Evolutionary conservation across 768 basidiomycete genomes (phyloP), one percentile per base, ranked within the genome.

Genomic region (Dendrothele bispora): DNA sequence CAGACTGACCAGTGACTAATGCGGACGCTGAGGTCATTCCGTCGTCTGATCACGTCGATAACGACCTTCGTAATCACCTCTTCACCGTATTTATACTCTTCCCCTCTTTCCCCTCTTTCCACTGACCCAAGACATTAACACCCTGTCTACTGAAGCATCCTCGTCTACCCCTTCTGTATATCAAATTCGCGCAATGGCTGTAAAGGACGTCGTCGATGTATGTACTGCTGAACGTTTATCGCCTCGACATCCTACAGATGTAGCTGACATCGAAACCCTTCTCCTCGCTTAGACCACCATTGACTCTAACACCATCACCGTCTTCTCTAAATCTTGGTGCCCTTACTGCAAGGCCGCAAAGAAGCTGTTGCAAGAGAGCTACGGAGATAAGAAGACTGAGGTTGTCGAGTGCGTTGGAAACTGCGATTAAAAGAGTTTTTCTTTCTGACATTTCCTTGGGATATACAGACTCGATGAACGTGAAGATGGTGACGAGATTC

Each of bases 251-350:
- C 30, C n/a, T 32, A 10, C 10, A 12, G 7, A 2, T 29, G n/a
- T 21, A 28, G 8, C 29, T 43, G 7, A 26, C 26, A 2, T 43
- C 17, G n/a, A 43, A 32, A 14, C 17, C 8, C 28, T 29, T 12
- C 38, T n/a, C 26, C 4, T 30, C 27, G 17, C 7, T 5, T 57
- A 85, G 79, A 50, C 55, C 32, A 62, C 71, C 21, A 81, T 86
- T 51, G 49, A 59, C 4, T 61, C 69, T 14, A 70, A 82, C 72
- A 76, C 74, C 52, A 69, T 84, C 36, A 68, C 70, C 36, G 74
- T 84, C 38, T 85, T 85, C 59, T 82, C 83, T 30, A 87, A 86
- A 67, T 61, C 69, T 5, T 72, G 56, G 34, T 86, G 84, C 61
- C 75, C 76, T 5, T 80, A 69, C 60, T 81, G 79, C 69, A 65